Base-by-base conservation (phyloP, 2,329 filamentous ascomycete species). In the Escovopsis sp. region DNA sequence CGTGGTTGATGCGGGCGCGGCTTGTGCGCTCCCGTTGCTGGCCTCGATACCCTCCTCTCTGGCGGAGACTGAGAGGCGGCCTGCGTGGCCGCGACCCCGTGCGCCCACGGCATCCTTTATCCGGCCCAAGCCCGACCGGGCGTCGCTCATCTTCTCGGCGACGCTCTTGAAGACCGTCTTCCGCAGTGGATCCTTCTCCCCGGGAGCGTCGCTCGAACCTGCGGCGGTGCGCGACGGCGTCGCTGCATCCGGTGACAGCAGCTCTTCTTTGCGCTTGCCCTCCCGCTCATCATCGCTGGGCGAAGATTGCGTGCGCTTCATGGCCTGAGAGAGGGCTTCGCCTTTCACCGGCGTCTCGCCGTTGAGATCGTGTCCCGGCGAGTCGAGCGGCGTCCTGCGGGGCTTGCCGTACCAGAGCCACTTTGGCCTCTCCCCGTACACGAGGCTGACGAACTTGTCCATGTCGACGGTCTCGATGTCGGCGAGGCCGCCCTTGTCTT, bases 351-450 rank as follows among this genome's bases (percentile, higher is more conserved):
- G 28, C n/a, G 78, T 75, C 49, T 72, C 73, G 30, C 71, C 71
- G 43, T 80, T 74, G 1, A 72, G 58, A 44, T 68, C 56, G 12
- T 75, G 70, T 4, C 71, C 68, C 39, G 64, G 61, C n/a, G 65
- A 61, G 8, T 70, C 67, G 2, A 61, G 53, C 2, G 59, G 59
- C 3, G 65, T 72, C 55, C 89, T 86, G 47, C 81, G 77, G 33
- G 85, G 75, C 59, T 94, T 96, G 12, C 89, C 91, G 47, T 85
- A 73, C 91, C 91, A 98, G 2, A 98, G 70, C 86, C 88, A 96
- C 59, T 94, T 94, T 12, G 85, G 72, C 43, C 84, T 76, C 57
- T 91, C 85, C 32, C 91, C 89, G 47, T 80, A 81, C 1, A 82
- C 76, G 26, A 94, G 68, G 45, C 77, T 77, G 39, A 85, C 73